Base-by-base conservation (phyloP, 176 grass and related monocot species). In the Tuctoria greenei region DNA sequence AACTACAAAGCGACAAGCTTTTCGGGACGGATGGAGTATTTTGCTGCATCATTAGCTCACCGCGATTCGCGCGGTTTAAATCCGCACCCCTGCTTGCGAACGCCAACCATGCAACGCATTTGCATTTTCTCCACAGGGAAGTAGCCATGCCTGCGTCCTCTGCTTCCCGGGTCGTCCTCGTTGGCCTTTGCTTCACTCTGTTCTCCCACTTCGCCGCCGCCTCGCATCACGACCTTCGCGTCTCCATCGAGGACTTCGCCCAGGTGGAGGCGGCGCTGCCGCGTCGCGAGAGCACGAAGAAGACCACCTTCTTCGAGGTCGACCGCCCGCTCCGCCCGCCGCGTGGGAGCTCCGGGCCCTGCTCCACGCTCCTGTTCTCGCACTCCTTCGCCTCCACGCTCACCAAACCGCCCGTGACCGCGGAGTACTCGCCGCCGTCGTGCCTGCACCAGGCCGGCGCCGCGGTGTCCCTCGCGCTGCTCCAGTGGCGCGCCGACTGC, bases 261-360 rank as follows among this genome's bases (percentile, higher is more conserved):
- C 21, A 71, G 10, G 81, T 83, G 2, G 79, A 83, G 12, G 61
- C 45, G 39, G 57, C 64, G 39, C 47, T 56, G 64, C 83, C 76
- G 45, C 72, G 73, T 4, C 78, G 11, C 2, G 43, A 17, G 37
- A 39, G 11, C 12, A 50, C 6, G 2, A 54, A 21, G 10, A 81
- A 67, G 65, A 79, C 57, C 43, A 90, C 84, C 28, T 93, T 90
- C 84, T 93, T 93, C 67, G 91, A 93, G 91, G 91, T 93, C 61
- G 77, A 83, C 51, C 79, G 81, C 3, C 91, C 91, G 67, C 79
- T 93, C 44, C 81, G 43, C 8, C 82, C 86, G 41, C 88, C 88
- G 56, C 16, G 6, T 11, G 89, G 77, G 34, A 81, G 78, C 84
- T 81, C 67, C 4, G 80, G 79, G 0, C 72, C 72, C 26, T 96